Conservation (phyloP, 495 filamentous ascomycete species). For the Chaetomium fimeti region DNA sequence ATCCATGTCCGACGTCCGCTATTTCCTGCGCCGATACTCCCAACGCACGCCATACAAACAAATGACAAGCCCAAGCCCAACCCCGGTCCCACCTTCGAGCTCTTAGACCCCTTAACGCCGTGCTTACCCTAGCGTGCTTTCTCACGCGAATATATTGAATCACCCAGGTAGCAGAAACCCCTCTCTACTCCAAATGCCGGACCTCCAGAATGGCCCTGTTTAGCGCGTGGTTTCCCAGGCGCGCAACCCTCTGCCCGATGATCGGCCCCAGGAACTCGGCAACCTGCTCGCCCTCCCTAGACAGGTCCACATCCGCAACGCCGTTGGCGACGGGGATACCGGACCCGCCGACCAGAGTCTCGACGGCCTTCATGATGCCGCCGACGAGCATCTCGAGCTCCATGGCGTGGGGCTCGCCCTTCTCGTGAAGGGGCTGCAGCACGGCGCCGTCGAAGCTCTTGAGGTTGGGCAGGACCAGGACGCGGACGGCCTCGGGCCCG, state of each 20-base stretch:
- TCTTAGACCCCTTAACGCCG: neutral
- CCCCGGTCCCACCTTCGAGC: neutral
- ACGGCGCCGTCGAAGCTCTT: constrained; percentile 68
- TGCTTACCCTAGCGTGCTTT: neutral
- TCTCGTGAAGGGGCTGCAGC: constrained; percentile 59
- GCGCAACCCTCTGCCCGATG: constrained; percentile 58
- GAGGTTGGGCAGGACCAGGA: constrained; percentile 77
- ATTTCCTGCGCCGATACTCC: neutral
- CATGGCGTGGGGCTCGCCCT: constrained; percentile 51
- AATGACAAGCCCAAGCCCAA: neutral
- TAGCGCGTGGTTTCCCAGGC: constrained; percentile 51
- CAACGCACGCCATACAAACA: neutral
- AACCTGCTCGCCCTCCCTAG: constrained; percentile 51
- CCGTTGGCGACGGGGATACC: constrained; percentile 26
- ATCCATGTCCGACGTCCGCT: neutral
- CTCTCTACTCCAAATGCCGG: constrained; percentile 36
- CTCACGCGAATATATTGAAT: constrained; percentile 17
- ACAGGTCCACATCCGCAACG: constrained; percentile 33
- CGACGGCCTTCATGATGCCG: constrained; percentile 60
- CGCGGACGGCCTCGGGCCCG: constrained; percentile 73
- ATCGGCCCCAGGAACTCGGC: constrained; percentile 56
- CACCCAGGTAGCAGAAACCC: neutral
- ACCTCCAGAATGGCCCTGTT: constrained; percentile 54
- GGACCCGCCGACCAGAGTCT: constrained; percentile 36
- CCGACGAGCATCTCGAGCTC: constrained; percentile 64